Base-by-base conservation (phyloP, 1,284 basidiomycete species). In the Heterobasidion parviporum region DNA sequence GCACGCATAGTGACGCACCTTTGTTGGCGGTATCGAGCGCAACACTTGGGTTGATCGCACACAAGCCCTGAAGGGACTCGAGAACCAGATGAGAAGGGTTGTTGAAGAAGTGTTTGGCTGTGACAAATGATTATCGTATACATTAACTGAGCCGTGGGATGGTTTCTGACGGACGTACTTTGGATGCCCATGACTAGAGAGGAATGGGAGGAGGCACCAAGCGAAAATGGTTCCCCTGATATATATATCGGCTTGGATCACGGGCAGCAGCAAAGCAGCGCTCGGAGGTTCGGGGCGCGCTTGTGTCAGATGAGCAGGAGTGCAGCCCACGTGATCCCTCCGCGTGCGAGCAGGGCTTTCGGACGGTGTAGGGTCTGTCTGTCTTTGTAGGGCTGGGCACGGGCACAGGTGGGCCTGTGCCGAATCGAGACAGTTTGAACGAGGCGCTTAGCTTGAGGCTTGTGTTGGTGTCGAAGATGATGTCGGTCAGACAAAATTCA, bases 61-160 rank as follows among this genome's bases (percentile, higher is more conserved):
- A 82, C 26, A 95, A 73, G 5, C 92, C 92, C 58, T 77, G 72
- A 41, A 95, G 79, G 0, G 90, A 85, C 65, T 94, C 89, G 49
- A 84, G 67, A 20, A 94, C 91, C 47, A 94, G 79, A 6, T 80
- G 76, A 46, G 81, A 72, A 3, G 89, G 76, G 5, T 77, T 68
- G 67, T 92, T 92, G 56, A 89, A 60, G 61, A 94, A 82, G 72
- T 94, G 92, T 64, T 93, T 93, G 60, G 75, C 76, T 76, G 58
- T 15, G 8, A 36, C 41, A 7, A 38, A 3, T 26, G 26, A 26
- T 26, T 6, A 26, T 26, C 26, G 34, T 20, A n/a, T 35, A 38
- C 0, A 16, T 36, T 9, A 32, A 16, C 3, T 8, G 9, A 8
- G 18, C 10, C 16, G 41, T n/a, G 18, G 15, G 10, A n/a, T 34